Evolutionary conservation across 2,329 filamentous ascomycete genomes (phyloP).

Genomic region (Diplodia corticola): DNA sequence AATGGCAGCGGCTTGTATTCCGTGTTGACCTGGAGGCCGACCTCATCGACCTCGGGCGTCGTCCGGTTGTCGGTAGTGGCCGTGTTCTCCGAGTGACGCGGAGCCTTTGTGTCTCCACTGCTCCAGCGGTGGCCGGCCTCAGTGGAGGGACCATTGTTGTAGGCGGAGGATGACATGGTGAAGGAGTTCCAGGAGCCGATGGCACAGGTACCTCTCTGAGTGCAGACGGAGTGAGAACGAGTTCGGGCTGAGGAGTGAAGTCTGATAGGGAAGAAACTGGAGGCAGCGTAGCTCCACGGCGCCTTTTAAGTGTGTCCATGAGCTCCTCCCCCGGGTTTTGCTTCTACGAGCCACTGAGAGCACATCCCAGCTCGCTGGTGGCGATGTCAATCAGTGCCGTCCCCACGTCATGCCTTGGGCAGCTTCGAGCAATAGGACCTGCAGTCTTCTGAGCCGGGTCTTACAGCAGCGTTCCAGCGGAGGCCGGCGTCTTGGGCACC

Average conservation of each 20-base stretch:
- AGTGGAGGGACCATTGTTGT: slow-evolving; percentile 17
- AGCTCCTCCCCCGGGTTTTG: not conserved
- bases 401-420: slow-evolving; percentile 18
- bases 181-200: not conserved
- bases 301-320: slow-evolving; percentile 18
- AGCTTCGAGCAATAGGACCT: slow-evolving; percentile 16
- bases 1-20: not conserved
- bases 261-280: not conserved
- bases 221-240: not conserved
- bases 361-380: not conserved
- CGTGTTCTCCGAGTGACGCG: slow-evolving; percentile 5
- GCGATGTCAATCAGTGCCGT: not conserved
- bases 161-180: slow-evolving; percentile 17
- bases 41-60: not conserved
- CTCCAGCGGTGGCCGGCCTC: slow-evolving; percentile 8
- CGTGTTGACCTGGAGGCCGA: slow-evolving; percentile 10
- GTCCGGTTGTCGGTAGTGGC: not conserved
- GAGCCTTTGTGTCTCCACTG: not conserved
- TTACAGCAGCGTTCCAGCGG: slow-evolving; percentile 21
- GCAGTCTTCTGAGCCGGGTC: slow-evolving; percentile 19
- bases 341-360: not conserved
- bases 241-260: not conserved
- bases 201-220: not conserved
- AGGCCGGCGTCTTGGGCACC: slow-evolving; percentile 17
- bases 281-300: not conserved